Evolutionary conservation across 805 yeast genomes (phyloP).

Genomic region (Ogataea corticis): DNA sequence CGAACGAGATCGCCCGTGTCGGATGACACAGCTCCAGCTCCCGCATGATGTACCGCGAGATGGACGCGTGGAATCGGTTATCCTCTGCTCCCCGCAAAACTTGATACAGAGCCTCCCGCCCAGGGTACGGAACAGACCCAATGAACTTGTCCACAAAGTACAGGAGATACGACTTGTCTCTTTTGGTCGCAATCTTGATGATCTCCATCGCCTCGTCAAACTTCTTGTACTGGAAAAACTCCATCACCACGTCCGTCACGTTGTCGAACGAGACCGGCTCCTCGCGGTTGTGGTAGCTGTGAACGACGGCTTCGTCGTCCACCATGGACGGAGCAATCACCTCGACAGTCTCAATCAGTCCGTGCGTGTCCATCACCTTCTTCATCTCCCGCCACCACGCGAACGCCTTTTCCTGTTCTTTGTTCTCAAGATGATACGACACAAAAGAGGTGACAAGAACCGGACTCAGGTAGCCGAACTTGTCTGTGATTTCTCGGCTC

Average conservation of each 20-base stretch:
- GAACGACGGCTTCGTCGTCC: conserved; percentile 24
- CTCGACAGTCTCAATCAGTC: conserved; percentile 23
- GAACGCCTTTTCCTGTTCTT: conserved; percentile 30
- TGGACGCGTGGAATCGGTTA: conserved; percentile 15
- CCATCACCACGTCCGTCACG: conserved; percentile 26
- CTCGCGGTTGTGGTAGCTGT: conserved; percentile 30
- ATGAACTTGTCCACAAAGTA: conserved; percentile 21
- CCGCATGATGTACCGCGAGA: conserved; percentile 18
- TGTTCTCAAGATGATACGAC: conserved; percentile 31
- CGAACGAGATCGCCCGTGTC: conserved; percentile 15
- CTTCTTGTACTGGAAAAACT: conserved; percentile 20
- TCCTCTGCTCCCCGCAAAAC: conserved; percentile 12
- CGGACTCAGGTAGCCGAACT: conserved; percentile 39
- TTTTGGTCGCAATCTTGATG: conserved; percentile 20
- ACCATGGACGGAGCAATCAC: conserved; percentile 22
- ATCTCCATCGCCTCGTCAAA: conserved; percentile 25
- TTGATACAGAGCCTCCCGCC: conserved; percentile 25
- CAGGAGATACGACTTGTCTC: conserved; percentile 26
- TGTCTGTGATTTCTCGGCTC: conserved; percentile 29
- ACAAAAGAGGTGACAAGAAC: conserved; percentile 38
- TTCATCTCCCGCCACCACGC: conserved; percentile 36
- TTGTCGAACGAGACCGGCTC: conserved; percentile 30
- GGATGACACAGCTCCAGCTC: conserved; percentile 16
- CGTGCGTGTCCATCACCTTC: conserved; percentile 26
- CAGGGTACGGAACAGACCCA: conserved; percentile 20